Conservation (phyloP, 176 grass and related monocot species). For the Musa acuminata region DNA sequence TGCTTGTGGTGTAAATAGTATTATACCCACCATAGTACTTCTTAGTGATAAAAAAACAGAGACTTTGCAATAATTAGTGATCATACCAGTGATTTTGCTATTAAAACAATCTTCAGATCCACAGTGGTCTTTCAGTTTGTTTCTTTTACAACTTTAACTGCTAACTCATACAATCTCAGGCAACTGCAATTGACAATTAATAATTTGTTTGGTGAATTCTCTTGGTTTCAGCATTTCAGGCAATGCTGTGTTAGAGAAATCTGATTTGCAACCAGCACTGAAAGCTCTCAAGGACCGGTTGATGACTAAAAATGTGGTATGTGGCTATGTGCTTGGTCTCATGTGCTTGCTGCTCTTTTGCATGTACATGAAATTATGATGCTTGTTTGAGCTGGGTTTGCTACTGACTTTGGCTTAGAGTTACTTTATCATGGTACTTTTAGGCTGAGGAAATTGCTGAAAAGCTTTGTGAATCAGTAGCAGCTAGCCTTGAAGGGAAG, state of each 20-base stretch:
- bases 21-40: no score
- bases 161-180: not conserved
- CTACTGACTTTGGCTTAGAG: not conserved
- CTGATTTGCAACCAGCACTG: constrained; percentile 68
- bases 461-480: constrained; percentile 90
- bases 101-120: not conserved
- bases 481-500: constrained; percentile 82
- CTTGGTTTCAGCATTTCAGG: constrained; percentile 63
- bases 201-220: constrained; percentile 11
- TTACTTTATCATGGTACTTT: not conserved
- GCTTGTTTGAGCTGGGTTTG: not conserved
- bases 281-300: constrained; percentile 88
- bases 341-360: not conserved
- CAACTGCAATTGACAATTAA: not conserved
- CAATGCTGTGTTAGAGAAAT: constrained; percentile 64
- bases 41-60: no score
- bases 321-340: constrained; percentile 47
- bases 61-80: no score
- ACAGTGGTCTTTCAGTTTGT: not conserved
- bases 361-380: not conserved
- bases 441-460: constrained; percentile 95
- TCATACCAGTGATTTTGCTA: not conserved
- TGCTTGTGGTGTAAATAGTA: no score
- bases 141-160: not conserved
- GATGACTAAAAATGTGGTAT: constrained; percentile 96